These are phyloP conservation scores for Populus nigra DNA, from an alignment of 345 rosid genomes.

Conservation along the genomic window DNA sequence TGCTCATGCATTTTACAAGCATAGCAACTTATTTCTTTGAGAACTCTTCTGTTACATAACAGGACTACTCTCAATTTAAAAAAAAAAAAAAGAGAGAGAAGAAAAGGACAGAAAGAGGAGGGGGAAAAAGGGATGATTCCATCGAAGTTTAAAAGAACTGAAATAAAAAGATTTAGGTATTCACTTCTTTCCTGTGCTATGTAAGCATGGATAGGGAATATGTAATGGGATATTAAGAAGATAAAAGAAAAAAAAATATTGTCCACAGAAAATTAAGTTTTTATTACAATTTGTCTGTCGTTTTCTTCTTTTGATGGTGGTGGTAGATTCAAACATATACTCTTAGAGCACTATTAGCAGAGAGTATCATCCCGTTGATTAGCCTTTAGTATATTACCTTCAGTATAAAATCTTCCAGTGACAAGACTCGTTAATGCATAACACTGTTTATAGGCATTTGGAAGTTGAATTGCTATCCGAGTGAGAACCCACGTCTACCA, in stretches of 20 bases:
- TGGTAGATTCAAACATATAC: neutral
- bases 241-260: neutral
- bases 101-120: neutral
- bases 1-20: constrained; percentile 6
- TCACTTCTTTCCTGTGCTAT: neutral
- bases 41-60: neutral
- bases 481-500: neutral
- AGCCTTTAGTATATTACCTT: neutral
- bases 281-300: neutral
- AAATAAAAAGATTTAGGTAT: neutral
- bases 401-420: neutral
- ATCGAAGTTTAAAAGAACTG: neutral
- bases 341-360: no score
- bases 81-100: no score
- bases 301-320: neutral
- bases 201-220: neutral
- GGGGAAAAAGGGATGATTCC: neutral
- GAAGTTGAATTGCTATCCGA: neutral
- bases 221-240: neutral
- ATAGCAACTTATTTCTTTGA: neutral
- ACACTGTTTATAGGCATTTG: neutral
- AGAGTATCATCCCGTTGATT: no score
- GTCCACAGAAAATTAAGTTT: neutral
- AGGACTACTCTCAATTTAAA: neutral
- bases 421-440: neutral